Base-by-base conservation (phyloP, 2,329 filamentous ascomycete genomes). In the Ceratocystis colombiana region DNA sequence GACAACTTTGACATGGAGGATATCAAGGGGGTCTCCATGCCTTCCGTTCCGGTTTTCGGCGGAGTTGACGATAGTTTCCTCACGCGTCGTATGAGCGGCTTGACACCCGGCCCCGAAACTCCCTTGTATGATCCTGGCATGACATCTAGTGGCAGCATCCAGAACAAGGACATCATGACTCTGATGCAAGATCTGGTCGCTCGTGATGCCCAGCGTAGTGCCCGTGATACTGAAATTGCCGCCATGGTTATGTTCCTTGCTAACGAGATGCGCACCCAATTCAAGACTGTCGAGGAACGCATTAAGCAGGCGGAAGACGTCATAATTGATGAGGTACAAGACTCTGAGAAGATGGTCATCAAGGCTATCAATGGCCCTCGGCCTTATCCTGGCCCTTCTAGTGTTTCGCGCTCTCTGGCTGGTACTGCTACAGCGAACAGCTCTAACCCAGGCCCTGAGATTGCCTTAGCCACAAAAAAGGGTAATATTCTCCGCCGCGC, bases 101-200 rank as follows among this genome's bases (percentile, higher is more conserved):
- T 96, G 78, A 96, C 93, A 6, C 90, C 96, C 72, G 93, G 92
- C 59, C 90, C 96, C 83, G 82, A 81, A 2, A 94, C 91, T 37
- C 92, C 93, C 2, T 80, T 97, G 22, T 97, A 96, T 72, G 94
- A 99, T 73, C 86, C 89, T 68, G 84, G 92, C 2, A 93, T 93
- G 64, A 88, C 46, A 12, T 48, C 45, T 5, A 57, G 96, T 64
- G 92, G 97, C 70, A 83, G 88, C 61, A 97, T 99, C 64, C 88
- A 97, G 74, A 96, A 91, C 59, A 94, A 95, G 77, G 94, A 99
- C 73, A 95, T 99, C 71, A 88, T 99, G 69, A 90, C 93, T 28
- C 79, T 99, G 68, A 99, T 99, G 94, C 93, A 99, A 73, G 94
- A 99, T 75, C 86, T 99, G 69, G 97, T 95, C 74, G 94, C 97